Evolutionary conservation across 306 rosid genomes (phyloP).

Genomic region (Rosa persica): DNA sequence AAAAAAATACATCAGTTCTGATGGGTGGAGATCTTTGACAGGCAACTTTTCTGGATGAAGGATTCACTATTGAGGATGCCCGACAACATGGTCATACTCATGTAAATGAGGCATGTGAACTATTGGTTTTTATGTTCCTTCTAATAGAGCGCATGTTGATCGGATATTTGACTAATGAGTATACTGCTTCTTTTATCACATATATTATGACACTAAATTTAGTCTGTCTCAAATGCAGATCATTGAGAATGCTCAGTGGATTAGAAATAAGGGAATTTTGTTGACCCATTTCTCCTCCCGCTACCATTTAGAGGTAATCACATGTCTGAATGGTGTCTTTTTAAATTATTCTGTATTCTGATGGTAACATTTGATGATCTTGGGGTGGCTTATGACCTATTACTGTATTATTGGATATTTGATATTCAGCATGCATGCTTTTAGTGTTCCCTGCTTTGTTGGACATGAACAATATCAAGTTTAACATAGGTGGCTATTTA

Average conservation of each 20-base stretch:
- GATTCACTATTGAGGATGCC: conserved; percentile 74
- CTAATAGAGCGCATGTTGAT: background rate
- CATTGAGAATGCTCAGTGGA: conserved; percentile 80
- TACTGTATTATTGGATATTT: background rate
- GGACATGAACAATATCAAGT: background rate
- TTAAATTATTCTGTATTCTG: background rate
- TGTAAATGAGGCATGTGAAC: conserved; percentile 60
- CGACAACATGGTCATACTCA: conserved; percentile 89
- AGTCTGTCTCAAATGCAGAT: conserved; percentile 46
- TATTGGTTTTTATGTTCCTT: conserved; percentile 1
- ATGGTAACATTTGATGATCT: background rate
- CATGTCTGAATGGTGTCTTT: conserved; percentile 2
- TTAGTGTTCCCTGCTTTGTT: background rate
- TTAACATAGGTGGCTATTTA: background rate
- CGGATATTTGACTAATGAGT: background rate
- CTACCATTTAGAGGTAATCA: conserved; percentile 77
- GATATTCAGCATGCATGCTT: background rate
- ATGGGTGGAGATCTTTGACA: conserved; percentile 31
- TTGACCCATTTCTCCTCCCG: conserved; percentile 96
- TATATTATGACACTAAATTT: conserved; percentile 13
- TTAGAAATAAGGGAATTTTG: conserved; percentile 82
- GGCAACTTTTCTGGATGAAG: conserved; percentile 96
- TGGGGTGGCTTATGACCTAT: background rate
- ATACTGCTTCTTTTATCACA: conserved; percentile 6
- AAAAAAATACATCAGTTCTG: conserved; percentile 15